Evolutionary conservation across 2,329 filamentous ascomycete genomes (phyloP), one percentile per base, ranked within the genome.

Genomic region (Capronia americana): DNA sequence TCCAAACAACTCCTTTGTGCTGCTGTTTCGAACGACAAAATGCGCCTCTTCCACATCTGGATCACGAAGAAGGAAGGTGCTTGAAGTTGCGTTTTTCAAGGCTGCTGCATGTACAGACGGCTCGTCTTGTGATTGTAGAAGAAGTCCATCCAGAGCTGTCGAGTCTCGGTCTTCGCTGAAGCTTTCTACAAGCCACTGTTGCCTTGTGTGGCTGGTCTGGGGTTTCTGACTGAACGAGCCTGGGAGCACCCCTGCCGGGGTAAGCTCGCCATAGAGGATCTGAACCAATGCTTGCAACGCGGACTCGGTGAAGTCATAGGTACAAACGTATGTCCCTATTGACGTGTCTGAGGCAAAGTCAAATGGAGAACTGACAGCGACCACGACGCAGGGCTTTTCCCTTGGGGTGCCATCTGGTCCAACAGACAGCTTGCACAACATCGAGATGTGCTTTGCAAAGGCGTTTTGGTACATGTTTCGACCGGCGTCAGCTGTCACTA

Each of bases 301-400:
- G 7, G 91, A 94, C 73, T 97, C 94, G 0, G 94, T 97, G 74
- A 97, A 97, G 79, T 97, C 93, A 77, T 96, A 97, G 0, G 93
- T 97, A 81, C 94, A 97, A 48, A 98, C 86, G 74, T 97, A 97
- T 0, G 93, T 97, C 5, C 92, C 91, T 48, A 98, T 94, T 0
- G 88, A 88, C 70, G 90, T 90, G 74, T 98, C 94, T 86, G 94
- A 93, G 53, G 92, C 93, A 76, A 98, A 98, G 77, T 98, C 94
- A 77, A 97, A 98, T 0, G 94, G 94, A 0, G 93, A 97, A 78
- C 93, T 97, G 71, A 96, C 93, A 0, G 94, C 91, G 7, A 97
- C 90, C 3, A 97, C 94, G 26, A 97, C 89, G 44, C 97, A 81
- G 0, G 93, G 92, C 79, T 96, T 97, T 77, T 95, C 85, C 10